These are phyloP conservation scores for Mycena latifolia DNA, from an alignment of 768 basidiomycete species.

Conservation along the genomic window DNA sequence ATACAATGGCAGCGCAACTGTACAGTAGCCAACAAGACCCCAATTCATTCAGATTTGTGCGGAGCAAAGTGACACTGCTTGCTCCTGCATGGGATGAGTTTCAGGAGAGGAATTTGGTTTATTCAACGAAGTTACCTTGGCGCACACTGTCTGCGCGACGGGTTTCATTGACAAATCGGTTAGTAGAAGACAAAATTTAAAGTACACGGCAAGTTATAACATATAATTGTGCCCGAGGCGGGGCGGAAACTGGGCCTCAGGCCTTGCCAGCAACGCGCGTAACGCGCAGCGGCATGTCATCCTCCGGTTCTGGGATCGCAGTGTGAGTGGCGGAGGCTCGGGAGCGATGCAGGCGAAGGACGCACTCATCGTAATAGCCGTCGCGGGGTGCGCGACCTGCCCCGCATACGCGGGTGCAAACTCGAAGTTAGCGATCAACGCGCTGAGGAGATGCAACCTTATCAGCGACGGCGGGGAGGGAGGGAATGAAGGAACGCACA, in stretches of 20 bases:
- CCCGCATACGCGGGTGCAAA: constrained; percentile 59
- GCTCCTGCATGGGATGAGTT: too few relatives aligned
- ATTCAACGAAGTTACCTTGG: too few relatives aligned
- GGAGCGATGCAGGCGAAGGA: constrained; percentile 9
- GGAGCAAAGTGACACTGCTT: too few relatives aligned
- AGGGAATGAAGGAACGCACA: constrained; percentile 34
- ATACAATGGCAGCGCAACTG: too few relatives aligned
- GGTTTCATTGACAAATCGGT: too few relatives aligned
- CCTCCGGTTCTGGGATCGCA: constrained; percentile 46
- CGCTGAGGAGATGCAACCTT: constrained; percentile 37
- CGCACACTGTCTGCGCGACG: too few relatives aligned
- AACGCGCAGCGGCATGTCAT: constrained; percentile 52
- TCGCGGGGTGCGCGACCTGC: constrained; percentile 54
- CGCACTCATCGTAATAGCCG: constrained; percentile 64
- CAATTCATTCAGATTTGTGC: too few relatives aligned
- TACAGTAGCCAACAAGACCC: too few relatives aligned
- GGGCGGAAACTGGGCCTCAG: neutral
- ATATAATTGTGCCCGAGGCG: too few relatives aligned
- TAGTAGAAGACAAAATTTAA: too few relatives aligned
- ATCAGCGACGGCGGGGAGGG: neutral
- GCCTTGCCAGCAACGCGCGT: constrained; percentile 34
- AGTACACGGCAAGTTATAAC: too few relatives aligned
- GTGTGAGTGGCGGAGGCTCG: neutral
- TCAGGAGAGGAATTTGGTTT: too few relatives aligned
- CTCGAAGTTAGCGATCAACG: constrained; percentile 55